Percentiles rank a stretch among this genome's conserved stretches.
Evolutionary conservation across 2,329 filamentous ascomycete genomes (phyloP).

Genomic region (Colletotrichum brevisporum): DNA sequence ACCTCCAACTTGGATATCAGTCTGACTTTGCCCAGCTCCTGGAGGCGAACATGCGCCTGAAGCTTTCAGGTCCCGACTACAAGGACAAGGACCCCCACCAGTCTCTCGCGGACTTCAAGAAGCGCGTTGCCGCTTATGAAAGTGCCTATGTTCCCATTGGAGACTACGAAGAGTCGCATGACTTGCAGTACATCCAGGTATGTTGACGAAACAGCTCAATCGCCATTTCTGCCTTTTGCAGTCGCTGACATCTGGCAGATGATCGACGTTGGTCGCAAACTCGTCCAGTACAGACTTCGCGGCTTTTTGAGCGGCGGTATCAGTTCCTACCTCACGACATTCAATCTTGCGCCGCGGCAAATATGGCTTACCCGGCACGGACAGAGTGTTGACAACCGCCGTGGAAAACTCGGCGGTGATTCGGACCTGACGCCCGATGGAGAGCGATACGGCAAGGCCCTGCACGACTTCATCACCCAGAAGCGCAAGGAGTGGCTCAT

Average conservation of each 20-base stretch:
- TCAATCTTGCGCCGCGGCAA: constrained; percentile 94
- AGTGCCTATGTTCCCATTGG: constrained; percentile 94
- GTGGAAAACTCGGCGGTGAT: constrained; percentile 92
- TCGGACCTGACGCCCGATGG: constrained; percentile 87
- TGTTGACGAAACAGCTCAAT: constrained; percentile 30
- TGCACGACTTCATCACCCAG: constrained; percentile 86
- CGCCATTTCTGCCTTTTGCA: not conserved
- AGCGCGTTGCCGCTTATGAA: constrained; percentile 92
- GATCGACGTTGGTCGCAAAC: constrained; percentile 96
- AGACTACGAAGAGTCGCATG: constrained; percentile 88
- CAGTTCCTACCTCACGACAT: constrained; percentile 95
- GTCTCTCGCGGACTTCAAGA: constrained; percentile 91
- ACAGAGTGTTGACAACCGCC: constrained; percentile 88
- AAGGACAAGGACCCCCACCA: constrained; percentile 90
- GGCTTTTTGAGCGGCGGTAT: constrained; percentile 94
- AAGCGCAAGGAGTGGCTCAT: constrained; percentile 87
- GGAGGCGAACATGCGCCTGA: constrained; percentile 97
- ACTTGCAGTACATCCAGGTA: constrained; percentile 92
- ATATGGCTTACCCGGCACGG: constrained; percentile 99
- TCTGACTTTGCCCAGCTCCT: constrained; percentile 69
- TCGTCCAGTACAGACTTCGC: constrained; percentile 89
- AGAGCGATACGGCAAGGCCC: constrained; percentile 80
- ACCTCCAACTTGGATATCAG: constrained; percentile 7
- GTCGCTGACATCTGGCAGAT: constrained; percentile 69
- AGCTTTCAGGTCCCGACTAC: constrained; percentile 96